These are phyloP conservation scores for Mentha longifolia DNA, from an alignment of 257 asterid species.

Conservation along the genomic window DNA sequence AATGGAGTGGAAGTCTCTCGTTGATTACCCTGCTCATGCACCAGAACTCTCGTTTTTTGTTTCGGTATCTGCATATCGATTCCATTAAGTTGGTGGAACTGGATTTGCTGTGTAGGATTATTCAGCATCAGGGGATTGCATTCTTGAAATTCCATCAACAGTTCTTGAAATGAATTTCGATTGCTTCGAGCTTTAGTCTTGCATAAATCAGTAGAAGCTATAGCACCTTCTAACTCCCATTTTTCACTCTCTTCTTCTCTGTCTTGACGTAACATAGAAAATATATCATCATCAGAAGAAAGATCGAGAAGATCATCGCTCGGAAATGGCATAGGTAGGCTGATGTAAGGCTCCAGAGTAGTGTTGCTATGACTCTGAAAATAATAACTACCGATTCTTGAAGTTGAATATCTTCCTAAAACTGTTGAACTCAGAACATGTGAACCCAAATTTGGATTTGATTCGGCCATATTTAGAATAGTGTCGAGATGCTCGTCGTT, in stretches of 20 bases:
- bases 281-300: slow-evolving; percentile 7
- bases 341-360: slow-evolving; percentile 37
- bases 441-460: slow-evolving; percentile 32
- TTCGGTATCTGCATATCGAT: slow-evolving; percentile 32
- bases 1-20: slow-evolving; percentile 37
- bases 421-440: slow-evolving; percentile 23
- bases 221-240: slow-evolving; percentile 24
- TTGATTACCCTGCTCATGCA: slow-evolving; percentile 38
- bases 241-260: slow-evolving; percentile 34
- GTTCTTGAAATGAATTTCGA: slow-evolving; percentile 27
- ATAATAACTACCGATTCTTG: slow-evolving; percentile 29
- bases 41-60: slow-evolving; percentile 31
- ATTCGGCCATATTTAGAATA: slow-evolving; percentile 32
- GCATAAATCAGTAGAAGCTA: slow-evolving; percentile 27
- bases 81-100: slow-evolving; percentile 30
- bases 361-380: slow-evolving; percentile 34
- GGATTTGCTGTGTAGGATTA: slow-evolving; percentile 20
- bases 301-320: slow-evolving; percentile 30
- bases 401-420: slow-evolving; percentile 24
- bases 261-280: slow-evolving; percentile 34
- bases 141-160: slow-evolving; percentile 43
- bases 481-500: slow-evolving; percentile 26
- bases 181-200: slow-evolving; percentile 26
- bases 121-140: slow-evolving; percentile 41
- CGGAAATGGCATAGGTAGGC: slow-evolving; percentile 33